Evolutionary conservation across 352 stramenopile genomes (phyloP).

Genomic region (Pythium sukuiense): DNA sequence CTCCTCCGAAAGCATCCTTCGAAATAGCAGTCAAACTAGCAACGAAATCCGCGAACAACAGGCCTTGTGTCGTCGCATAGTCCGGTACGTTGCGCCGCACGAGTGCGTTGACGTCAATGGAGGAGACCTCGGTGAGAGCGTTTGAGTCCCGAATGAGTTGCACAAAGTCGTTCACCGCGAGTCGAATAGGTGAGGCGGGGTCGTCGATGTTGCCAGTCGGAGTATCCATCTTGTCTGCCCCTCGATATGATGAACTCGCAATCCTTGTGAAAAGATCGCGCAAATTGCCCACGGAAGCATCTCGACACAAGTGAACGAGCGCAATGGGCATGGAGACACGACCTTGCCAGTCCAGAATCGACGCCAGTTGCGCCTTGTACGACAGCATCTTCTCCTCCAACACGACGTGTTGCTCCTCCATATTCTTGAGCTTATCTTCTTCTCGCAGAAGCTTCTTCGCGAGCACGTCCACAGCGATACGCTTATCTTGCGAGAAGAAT

Average conservation of each 20-base stretch:
- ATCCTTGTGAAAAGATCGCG: conserved; percentile 41
- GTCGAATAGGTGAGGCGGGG: not conserved
- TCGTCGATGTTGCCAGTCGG: not conserved
- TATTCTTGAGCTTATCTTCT: conserved; percentile 57
- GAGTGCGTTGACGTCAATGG: conserved; percentile 22
- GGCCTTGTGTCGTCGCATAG: conserved; percentile 45
- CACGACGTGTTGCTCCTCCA: conserved; percentile 57
- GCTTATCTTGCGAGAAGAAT: conserved; percentile 79
- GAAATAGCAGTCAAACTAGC: conserved; percentile 44
- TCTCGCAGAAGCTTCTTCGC: conserved; percentile 74
- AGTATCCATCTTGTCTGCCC: not conserved
- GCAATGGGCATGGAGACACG: conserved; percentile 41
- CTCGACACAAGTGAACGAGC: conserved; percentile 54
- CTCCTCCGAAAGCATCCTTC: conserved; percentile 38
- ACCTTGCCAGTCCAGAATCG: conserved; percentile 59
- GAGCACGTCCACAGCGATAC: conserved; percentile 71
- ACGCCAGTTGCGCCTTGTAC: conserved; percentile 45
- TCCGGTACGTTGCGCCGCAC: conserved; percentile 38
- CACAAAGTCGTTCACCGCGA: not conserved
- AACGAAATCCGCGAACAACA: conserved; percentile 64
- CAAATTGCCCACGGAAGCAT: conserved; percentile 48
- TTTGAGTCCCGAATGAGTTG: conserved; percentile 9
- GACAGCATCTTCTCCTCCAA: conserved; percentile 50
- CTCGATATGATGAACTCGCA: not conserved
- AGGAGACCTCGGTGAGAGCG: conserved; percentile 1